Evolutionary conservation across 2,329 filamentous ascomycete genomes (phyloP), one percentile per base, ranked within the genome.

Genomic region (Sarocladiaceae sp.): DNA sequence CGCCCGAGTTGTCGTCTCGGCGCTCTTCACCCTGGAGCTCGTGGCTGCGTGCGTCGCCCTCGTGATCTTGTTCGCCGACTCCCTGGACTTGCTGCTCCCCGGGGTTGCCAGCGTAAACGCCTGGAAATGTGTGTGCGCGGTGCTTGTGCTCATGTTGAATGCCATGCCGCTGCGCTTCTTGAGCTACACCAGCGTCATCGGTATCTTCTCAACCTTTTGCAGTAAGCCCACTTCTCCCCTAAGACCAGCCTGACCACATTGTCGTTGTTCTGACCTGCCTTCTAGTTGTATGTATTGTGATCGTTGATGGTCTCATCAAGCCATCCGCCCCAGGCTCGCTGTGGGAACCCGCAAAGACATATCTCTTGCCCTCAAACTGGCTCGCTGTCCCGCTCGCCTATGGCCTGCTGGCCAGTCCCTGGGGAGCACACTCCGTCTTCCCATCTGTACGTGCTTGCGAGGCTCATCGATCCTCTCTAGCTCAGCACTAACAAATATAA

Each of bases 41-140:
- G 65, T 95, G 24, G 90, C 86, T 6, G 87, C 89, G 18, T 94
- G 88, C 58, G 90, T 97, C 23, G 91, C 91, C 3, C 73, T 95
- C 3, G 78, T 95, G 24, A 87, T 95, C 16, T 76, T 96, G n/a
- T 97, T 97, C 62, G 87, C 88, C 43, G 93, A 97, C 65, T 94
- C 87, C 34, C 73, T 97, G 54, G 71, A 87, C 55, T 76, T 87
- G 12, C 67, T 97, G 16, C 78, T 96, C 42, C 86, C 88, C 0
- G 80, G 77, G 0, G 66, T 85, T 50, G 56, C 76, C 35, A 80
- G 76, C 37, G 67, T 85, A 4, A 73, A 78, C 0, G 69, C 79
- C 48, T 97, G 91, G 90, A 97, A 97, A 66, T 70, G 91, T 24
- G 63, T 95, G 23, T 94, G 89, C 61, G 83, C 87, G 13, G 48